Conservation (phyloP, 179 eudicot species). For the Spergularia azorica region DNA sequence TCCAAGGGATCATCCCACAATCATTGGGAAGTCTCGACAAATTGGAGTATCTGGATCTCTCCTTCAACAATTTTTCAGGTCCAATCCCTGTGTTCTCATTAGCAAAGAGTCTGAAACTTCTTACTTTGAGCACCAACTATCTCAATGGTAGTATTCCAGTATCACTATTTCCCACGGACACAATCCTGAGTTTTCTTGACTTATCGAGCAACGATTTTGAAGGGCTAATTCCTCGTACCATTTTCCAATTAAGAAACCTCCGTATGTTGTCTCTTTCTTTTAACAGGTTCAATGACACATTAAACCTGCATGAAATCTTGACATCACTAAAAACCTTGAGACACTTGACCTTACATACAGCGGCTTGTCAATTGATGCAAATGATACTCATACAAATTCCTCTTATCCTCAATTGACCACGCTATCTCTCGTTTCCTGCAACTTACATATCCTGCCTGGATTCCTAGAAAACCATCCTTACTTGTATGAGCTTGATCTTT, state of each 20-base stretch:
- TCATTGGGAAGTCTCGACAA: no score
- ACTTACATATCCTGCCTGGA: constrained; percentile 33
- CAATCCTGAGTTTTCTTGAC: constrained; percentile 29
- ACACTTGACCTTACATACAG: constrained; percentile 39
- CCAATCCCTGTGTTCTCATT: no score
- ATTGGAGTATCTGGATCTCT: no score
- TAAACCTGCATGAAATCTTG: constrained; percentile 29
- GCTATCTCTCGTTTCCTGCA: background rate
- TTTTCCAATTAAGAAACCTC: constrained; percentile 35
- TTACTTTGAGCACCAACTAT: constrained; percentile 35
- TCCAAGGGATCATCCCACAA: no score
- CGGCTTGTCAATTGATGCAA: background rate
- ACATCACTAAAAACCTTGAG: constrained; percentile 28
- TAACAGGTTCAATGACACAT: constrained; percentile 41
- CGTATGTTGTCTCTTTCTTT: constrained; percentile 25
- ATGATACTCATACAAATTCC: background rate
- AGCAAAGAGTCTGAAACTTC: constrained; percentile 33
- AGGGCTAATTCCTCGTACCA: constrained; percentile 37
- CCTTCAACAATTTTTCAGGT: no score
- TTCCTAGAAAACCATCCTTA: constrained; percentile 36
- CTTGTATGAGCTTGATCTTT: constrained; percentile 45
- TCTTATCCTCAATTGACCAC: constrained; percentile 19
- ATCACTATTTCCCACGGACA: constrained; percentile 37
- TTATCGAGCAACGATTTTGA: constrained; percentile 40
- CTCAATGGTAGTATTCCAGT: constrained; percentile 46